Evolutionary conservation across 345 rosid species (phyloP).

Genomic region (Limnanthes douglasii): DNA sequence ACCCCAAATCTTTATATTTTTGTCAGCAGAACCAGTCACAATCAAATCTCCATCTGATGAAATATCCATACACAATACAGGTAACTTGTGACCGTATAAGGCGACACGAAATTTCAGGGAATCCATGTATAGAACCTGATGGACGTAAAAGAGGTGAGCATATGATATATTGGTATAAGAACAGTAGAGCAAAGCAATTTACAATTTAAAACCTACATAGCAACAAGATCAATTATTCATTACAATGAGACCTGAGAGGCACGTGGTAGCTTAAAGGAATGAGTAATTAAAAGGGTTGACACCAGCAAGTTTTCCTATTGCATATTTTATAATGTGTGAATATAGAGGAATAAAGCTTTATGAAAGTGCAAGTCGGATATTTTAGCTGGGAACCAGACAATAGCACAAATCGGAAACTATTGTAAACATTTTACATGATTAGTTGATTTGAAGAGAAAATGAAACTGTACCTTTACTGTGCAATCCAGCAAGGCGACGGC

Average conservation of each 20-base stretch:
- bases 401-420: not conserved
- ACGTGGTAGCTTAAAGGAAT: not conserved
- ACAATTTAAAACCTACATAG: no score
- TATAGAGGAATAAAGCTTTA: not conserved
- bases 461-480: slow-evolving; percentile 72
- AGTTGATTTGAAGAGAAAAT: no score
- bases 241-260: not conserved
- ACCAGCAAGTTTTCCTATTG: no score
- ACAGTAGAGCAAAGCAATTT: no score
- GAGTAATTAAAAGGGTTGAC: not conserved
- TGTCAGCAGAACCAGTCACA: slow-evolving; percentile 94
- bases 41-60: slow-evolving; percentile 94
- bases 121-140: slow-evolving; percentile 89
- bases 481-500: slow-evolving; percentile 88
- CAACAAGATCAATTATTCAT: not conserved
- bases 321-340: no score
- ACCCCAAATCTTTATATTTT: slow-evolving; percentile 94
- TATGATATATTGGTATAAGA: no score
- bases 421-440: not conserved
- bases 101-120: slow-evolving; percentile 76
- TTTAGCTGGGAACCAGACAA: not conserved
- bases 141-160: slow-evolving; percentile 4
- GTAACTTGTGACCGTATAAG: slow-evolving; percentile 85
- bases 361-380: not conserved
- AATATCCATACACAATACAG: slow-evolving; percentile 87